Conservation (phyloP, 2,329 filamentous ascomycete species). For the Phyllosticta capitalensis region DNA sequence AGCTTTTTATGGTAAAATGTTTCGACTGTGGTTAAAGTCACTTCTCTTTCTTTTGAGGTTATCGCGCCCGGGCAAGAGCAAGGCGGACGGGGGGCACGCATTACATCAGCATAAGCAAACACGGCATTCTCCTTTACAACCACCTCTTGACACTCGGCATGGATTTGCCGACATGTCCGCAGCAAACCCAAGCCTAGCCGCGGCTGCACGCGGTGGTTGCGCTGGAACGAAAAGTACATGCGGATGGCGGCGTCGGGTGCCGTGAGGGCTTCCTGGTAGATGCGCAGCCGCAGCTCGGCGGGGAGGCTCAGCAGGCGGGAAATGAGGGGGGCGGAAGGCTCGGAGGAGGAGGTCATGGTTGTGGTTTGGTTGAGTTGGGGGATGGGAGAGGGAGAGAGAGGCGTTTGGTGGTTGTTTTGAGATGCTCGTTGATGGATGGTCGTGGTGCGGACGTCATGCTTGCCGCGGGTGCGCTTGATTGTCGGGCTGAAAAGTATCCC, state of each 20-base stretch:
- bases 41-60: no score
- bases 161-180: constrained; percentile 21
- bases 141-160: constrained; percentile 34
- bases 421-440: no score
- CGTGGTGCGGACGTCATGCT: no score
- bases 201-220: not conserved
- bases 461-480: no score
- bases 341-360: constrained; percentile 11
- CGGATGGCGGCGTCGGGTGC: constrained; percentile 4
- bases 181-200: not conserved
- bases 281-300: constrained; percentile 34
- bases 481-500: no score
- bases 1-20: not conserved
- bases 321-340: not conserved
- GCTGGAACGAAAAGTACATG: constrained; percentile 6
- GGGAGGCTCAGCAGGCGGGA: constrained; percentile 40
- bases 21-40: no score
- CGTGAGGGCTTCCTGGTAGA: constrained; percentile 33
- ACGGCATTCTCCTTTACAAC: constrained; percentile 38
- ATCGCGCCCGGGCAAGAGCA: no score
- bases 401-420: no score
- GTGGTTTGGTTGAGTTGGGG: no score
- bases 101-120: constrained; percentile 13
- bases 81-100: not conserved
- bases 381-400: no score